phyloP scores from a whole-genome alignment of 352 stramenopile species.

The Globisporangium heterothallicum region DNA sequence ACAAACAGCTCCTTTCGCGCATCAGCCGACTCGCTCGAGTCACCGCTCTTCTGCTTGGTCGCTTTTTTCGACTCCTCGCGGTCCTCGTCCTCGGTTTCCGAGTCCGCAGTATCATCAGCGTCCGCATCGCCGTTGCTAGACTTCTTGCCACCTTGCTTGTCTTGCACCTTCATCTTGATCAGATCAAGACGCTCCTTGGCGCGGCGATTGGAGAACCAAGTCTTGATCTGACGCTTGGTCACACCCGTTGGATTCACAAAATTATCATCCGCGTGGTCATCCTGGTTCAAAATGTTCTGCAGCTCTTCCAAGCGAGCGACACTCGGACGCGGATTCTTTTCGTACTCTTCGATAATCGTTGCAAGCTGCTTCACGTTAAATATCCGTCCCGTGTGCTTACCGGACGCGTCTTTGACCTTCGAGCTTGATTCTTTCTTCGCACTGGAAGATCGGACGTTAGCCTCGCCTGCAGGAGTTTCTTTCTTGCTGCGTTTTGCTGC shows the following conservation, averaged over 20 bases:
- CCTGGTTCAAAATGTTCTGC: conserved; percentile 64
- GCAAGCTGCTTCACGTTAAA: conserved; percentile 85
- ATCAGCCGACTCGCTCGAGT: neutral
- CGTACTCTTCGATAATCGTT: conserved; percentile 82
- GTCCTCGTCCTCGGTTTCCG: conserved; percentile 38
- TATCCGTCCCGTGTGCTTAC: conserved; percentile 53
- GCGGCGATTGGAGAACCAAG: conserved; percentile 79
- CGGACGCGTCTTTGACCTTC: conserved; percentile 8
- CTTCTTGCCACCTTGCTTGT: conserved; percentile 20
- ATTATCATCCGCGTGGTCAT: conserved; percentile 58
- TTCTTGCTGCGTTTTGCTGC: conserved; percentile 28
- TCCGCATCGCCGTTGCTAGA: conserved; percentile 9
- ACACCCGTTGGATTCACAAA: conserved; percentile 37
- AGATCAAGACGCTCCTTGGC: conserved; percentile 76
- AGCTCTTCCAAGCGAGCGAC: conserved; percentile 63
- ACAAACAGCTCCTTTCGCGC: conserved; percentile 23
- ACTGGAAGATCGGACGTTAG: neutral
- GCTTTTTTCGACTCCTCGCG: conserved; percentile 14
- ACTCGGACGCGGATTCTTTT: conserved; percentile 71
- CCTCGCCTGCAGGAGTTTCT: conserved; percentile 14
- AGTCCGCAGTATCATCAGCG: conserved; percentile 13
- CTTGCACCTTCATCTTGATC: conserved; percentile 74
- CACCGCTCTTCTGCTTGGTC: conserved; percentile 2
- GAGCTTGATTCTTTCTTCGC: conserved; percentile 10
- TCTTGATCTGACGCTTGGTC: conserved; percentile 80